A percentile compares a stretch with the other conserved stretches of the same genome.
Conservation (phyloP, 1,139 yeast genomes). For the Komagataea norvegica region DNA sequence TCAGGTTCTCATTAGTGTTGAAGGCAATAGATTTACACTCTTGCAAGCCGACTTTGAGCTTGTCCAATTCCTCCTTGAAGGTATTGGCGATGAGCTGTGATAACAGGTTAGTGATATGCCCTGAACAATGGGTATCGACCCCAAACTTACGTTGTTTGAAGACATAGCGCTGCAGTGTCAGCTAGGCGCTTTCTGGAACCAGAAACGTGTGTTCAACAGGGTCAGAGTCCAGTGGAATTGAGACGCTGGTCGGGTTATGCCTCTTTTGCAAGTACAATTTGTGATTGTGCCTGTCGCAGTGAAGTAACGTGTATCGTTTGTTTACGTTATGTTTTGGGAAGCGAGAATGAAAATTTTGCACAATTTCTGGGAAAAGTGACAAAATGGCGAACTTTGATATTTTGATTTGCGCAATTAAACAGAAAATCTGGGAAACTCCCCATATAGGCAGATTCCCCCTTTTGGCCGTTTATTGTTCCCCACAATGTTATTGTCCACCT, state of each 20-base stretch:
- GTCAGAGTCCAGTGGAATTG: too few species aligned
- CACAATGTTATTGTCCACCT: too few species aligned
- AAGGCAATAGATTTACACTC: slow-evolving; percentile 18
- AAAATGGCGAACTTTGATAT: slow-evolving; percentile 7
- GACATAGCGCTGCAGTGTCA: slow-evolving; percentile 2
- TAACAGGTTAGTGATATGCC: not conserved
- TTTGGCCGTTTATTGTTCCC: not conserved
- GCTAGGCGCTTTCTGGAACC: too few species aligned
- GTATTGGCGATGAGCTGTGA: slow-evolving; percentile 4
- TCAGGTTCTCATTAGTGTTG: slow-evolving; percentile 18
- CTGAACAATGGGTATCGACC: not conserved
- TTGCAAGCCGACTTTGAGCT: slow-evolving; percentile 19
- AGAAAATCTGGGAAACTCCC: too few species aligned
- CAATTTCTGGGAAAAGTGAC: not conserved
- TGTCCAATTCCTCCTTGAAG: slow-evolving; percentile 24
- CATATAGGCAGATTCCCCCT: not conserved
- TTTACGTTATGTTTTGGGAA: slow-evolving; percentile 3
- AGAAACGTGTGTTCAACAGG: too few species aligned
- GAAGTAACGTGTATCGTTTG: not conserved
- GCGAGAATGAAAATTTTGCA: slow-evolving; percentile 5
- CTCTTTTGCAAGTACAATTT: too few species aligned
- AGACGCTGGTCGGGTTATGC: too few species aligned
- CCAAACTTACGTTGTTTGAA: slow-evolving; percentile 5
- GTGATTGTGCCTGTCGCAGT: not conserved
- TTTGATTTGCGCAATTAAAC: not conserved